Conservation (phyloP, 768 basidiomycete species). For the Postia placenta region DNA sequence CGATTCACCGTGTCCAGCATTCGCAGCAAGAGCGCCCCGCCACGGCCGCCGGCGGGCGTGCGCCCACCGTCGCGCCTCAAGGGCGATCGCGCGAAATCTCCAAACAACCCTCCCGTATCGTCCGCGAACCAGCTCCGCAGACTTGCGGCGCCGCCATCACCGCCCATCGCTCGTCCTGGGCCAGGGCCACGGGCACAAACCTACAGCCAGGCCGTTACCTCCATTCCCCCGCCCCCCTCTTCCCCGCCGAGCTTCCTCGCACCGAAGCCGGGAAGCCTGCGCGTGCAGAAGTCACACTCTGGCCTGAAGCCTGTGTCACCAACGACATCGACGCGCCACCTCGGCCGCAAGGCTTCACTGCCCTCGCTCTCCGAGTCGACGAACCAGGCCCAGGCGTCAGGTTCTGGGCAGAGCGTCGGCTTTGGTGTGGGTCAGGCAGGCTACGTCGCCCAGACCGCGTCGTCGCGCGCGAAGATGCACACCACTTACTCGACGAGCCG, state of each 20-base stretch:
- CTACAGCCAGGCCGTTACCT: constrained; percentile 48
- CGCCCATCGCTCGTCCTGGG: constrained; percentile 44
- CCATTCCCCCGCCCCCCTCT: constrained; percentile 39
- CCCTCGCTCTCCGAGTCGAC: constrained; percentile 63
- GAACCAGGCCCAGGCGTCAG: constrained; percentile 47
- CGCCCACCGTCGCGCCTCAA: constrained; percentile 63
- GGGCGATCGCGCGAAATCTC: constrained; percentile 66
- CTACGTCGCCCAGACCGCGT: constrained; percentile 76
- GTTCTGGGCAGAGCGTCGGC: constrained; percentile 47
- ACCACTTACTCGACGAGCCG: constrained; percentile 56
- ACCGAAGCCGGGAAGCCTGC: constrained; percentile 67
- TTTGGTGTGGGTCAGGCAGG: constrained; percentile 30
- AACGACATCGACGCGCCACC: constrained; percentile 50
- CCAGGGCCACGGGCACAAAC: constrained; percentile 50
- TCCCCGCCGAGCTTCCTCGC: constrained; percentile 51
- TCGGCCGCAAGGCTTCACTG: constrained; percentile 73
- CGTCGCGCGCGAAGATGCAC: constrained; percentile 71
- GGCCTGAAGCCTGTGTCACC: constrained; percentile 75
- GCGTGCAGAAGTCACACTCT: constrained; percentile 80
- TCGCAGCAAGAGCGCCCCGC: constrained; percentile 58
- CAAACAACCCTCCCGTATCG: constrained; percentile 61
- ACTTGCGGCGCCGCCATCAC: constrained; percentile 63
- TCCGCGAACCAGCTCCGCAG: constrained; percentile 64
- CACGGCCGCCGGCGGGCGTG: constrained; percentile 36
- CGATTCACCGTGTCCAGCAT: constrained; percentile 7